Evolutionary conservation across 371 early-diverging fungal genomes (phyloP).

Genomic region (Mortierella sp.): DNA sequence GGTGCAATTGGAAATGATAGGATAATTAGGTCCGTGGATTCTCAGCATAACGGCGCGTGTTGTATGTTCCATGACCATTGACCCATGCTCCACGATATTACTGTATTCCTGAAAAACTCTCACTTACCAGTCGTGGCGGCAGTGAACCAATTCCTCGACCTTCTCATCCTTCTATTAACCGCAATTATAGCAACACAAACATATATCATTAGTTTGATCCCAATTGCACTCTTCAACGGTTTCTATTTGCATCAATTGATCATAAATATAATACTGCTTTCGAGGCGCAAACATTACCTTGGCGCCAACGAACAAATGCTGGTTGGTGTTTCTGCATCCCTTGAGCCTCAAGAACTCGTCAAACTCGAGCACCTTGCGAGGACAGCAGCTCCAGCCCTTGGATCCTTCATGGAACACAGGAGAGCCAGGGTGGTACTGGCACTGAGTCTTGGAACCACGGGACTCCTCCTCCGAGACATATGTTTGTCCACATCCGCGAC

Average conservation of each 20-base stretch:
- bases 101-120: background rate
- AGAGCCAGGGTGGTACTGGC: constrained; percentile 89
- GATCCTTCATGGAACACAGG: constrained; percentile 96
- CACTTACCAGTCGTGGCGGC: constrained; percentile 88
- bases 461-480: constrained; percentile 79
- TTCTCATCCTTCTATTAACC: constrained; percentile 35
- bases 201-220: background rate
- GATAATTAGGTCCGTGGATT: too few species aligned
- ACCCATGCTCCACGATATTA: background rate
- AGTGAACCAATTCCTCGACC: constrained; percentile 75
- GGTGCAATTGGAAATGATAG: constrained; percentile 1
- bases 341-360: constrained; percentile 96
- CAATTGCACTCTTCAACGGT: background rate
- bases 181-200: constrained; percentile 7
- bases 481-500: constrained; percentile 83
- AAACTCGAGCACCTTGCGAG: constrained; percentile 94
- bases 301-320: constrained; percentile 84
- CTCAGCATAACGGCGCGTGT: background rate
- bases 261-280: background rate
- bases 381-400: constrained; percentile 94
- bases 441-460: constrained; percentile 73
- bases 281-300: constrained; percentile 33
- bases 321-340: constrained; percentile 87
- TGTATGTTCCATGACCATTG: background rate
- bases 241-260: background rate